phyloP scores from a whole-genome alignment of 495 filamentous ascomycete genomes.

The Trichoderma virens region DNA sequence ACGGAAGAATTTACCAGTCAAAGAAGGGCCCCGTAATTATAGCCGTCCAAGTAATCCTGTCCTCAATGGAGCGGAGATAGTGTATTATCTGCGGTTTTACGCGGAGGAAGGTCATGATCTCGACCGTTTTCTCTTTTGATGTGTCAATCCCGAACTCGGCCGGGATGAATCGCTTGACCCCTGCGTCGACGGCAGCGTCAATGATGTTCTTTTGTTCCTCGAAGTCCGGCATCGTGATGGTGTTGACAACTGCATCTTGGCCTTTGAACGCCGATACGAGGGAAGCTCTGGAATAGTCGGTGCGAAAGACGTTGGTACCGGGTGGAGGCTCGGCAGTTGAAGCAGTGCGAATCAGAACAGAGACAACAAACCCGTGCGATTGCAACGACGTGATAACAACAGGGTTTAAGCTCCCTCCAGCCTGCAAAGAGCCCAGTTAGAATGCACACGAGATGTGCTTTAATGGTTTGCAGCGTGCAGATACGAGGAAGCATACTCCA shows the following conservation, averaged over 20 bases:
- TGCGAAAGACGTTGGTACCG: not conserved
- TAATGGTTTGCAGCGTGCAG: not conserved
- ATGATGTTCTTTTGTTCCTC: constrained; percentile 40
- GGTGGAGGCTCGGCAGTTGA: not conserved
- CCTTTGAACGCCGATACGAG: constrained; percentile 16
- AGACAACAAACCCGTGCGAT: not conserved
- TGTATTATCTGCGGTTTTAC: constrained; percentile 44
- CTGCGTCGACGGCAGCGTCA: constrained; percentile 47
- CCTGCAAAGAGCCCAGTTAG: not conserved
- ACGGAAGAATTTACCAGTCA: constrained; percentile 37
- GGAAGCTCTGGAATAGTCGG: not conserved
- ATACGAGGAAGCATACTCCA: not conserved
- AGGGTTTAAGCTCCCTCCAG: not conserved
- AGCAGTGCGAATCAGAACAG: not conserved
- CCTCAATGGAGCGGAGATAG: constrained; percentile 36
- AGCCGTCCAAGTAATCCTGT: constrained; percentile 43
- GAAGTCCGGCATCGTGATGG: constrained; percentile 29
- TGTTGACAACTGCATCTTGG: constrained; percentile 47
- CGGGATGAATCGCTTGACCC: constrained; percentile 52
- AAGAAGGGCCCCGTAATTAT: constrained; percentile 45
- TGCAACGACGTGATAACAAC: not conserved
- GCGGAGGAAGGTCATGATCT: constrained; percentile 35
- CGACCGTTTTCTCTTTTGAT: constrained; percentile 22
- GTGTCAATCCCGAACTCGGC: constrained; percentile 53
- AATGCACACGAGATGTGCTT: not conserved